These are phyloP conservation scores for Hanseniaspora pseudoguilliermondii DNA, from an alignment of 805 yeast species.

Conservation along the genomic window DNA sequence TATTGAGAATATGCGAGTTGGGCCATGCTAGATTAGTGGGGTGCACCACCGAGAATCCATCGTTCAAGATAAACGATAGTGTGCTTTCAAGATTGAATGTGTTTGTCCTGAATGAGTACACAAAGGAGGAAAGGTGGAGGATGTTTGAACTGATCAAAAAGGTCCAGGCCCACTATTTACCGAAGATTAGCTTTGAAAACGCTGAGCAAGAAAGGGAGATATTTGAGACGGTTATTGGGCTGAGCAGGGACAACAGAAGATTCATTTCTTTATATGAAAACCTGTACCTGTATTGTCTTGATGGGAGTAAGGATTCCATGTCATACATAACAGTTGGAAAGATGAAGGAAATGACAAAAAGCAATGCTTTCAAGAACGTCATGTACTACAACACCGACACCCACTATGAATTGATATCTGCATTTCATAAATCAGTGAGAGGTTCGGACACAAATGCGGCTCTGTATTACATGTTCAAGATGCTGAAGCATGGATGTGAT, in stretches of 20 bases:
- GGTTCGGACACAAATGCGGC: constrained; percentile 89
- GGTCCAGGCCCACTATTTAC: constrained; percentile 30
- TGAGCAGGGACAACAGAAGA: constrained; percentile 83
- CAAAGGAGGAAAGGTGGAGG: constrained; percentile 14
- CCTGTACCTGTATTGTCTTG: constrained; percentile 38
- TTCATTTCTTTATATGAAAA: constrained; percentile 65
- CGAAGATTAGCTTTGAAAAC: constrained; percentile 42
- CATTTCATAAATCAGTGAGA: constrained; percentile 84
- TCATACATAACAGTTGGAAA: constrained; percentile 13
- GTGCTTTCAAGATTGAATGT: constrained; percentile 73
- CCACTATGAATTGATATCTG: constrained; percentile 91
- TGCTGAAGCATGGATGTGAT: constrained; percentile 90
- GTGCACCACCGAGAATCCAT: constrained; percentile 96
- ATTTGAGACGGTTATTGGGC: constrained; percentile 52
- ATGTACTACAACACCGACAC: constrained; percentile 84
- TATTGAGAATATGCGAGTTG: constrained; percentile 70
- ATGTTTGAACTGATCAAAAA: constrained; percentile 33
- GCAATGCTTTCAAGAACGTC: constrained; percentile 29
- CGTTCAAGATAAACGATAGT: constrained; percentile 69
- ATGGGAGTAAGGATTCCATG: constrained; percentile 17
- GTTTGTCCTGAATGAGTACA: constrained; percentile 49
- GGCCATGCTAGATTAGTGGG: constrained; percentile 78
- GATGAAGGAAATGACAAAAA: constrained; percentile 33
- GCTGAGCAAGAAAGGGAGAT: constrained; percentile 42
- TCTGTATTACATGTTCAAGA: constrained; percentile 68